Conservation (phyloP, 768 basidiomycete species). For the button mushroom (Agaricus bisporus) region DNA sequence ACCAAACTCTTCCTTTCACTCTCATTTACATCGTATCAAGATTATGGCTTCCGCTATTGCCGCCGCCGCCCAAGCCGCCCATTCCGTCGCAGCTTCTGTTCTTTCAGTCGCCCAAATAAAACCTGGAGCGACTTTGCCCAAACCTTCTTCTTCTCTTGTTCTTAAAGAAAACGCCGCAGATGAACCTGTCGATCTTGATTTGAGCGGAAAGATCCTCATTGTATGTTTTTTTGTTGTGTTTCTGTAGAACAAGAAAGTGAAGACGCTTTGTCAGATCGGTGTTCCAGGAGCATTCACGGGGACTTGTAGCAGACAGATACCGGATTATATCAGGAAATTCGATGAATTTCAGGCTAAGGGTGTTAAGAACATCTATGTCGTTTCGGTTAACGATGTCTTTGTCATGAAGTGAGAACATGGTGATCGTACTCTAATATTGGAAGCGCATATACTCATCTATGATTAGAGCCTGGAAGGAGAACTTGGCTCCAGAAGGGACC, state of each 20-base stretch:
- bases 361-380: slow-evolving; percentile 61
- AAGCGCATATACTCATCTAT: background rate
- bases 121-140: slow-evolving; percentile 44
- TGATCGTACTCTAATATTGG: background rate
- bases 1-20: background rate
- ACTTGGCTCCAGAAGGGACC: slow-evolving; percentile 50
- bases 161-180: slow-evolving; percentile 59
- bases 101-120: slow-evolving; percentile 41
- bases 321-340: slow-evolving; percentile 58
- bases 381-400: slow-evolving; percentile 78
- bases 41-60: slow-evolving; percentile 44
- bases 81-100: slow-evolving; percentile 46
- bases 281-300: slow-evolving; percentile 78
- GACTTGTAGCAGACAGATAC: slow-evolving; percentile 60
- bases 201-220: slow-evolving; percentile 59
- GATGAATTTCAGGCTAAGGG: slow-evolving; percentile 75
- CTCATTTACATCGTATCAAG: background rate
- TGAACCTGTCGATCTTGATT: slow-evolving; percentile 31
- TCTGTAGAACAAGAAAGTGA: background rate
- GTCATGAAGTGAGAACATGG: slow-evolving; percentile 44
- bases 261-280: slow-evolving; percentile 40
- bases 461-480: slow-evolving; percentile 60
- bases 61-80: slow-evolving; percentile 44
- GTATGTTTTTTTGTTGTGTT: slow-evolving; percentile 29
- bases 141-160: slow-evolving; percentile 17